These are phyloP conservation scores for Mycena rosella DNA, from an alignment of 768 basidiomycete species.

Conservation along the genomic window DNA sequence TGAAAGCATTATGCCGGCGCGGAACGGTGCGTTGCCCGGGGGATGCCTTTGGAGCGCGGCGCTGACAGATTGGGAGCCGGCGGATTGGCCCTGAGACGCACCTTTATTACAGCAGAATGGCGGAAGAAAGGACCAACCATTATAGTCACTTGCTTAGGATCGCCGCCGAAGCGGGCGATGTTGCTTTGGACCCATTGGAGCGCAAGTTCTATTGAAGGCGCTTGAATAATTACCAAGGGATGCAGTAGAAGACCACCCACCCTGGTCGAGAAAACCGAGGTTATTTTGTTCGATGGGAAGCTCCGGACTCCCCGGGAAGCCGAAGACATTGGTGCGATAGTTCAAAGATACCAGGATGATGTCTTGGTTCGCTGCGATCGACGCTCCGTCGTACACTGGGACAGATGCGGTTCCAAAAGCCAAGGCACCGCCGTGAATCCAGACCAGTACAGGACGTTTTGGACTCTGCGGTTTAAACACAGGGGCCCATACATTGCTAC, in stretches of 20 bases:
- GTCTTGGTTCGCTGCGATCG: conserved; percentile 20
- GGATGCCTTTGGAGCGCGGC: conserved; percentile 12
- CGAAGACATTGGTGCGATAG: conserved; percentile 33
- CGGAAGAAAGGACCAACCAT: conserved; percentile 27
- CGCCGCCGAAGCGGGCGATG: no score
- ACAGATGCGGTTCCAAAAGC: conserved; percentile 23
- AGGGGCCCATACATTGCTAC: no score
- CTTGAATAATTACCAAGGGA: neutral
- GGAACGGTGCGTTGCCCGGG: conserved; percentile 27
- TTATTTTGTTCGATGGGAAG: conserved; percentile 29
- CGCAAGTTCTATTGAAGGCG: conserved; percentile 34
- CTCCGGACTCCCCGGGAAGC: conserved; percentile 29
- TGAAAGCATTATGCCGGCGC: conserved; percentile 29
- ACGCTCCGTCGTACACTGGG: conserved; percentile 20
- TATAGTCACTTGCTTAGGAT: conserved; percentile 47
- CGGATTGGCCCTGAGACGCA: conserved; percentile 25
- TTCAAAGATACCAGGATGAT: conserved; percentile 26
- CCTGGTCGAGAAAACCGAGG: conserved; percentile 47
- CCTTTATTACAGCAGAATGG: neutral
- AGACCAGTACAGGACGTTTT: conserved; percentile 14
- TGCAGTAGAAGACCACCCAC: neutral
- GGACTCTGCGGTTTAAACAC: no score
- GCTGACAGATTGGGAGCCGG: conserved; percentile 21
- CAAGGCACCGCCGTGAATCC: conserved; percentile 22
- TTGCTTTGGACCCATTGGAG: conserved; percentile 58